A percentile compares a stretch with the other conserved stretches of the same genome.
These are phyloP conservation scores for Exophiala aquamarina DNA, from an alignment of 2,329 filamentous ascomycete species.

Conservation along the genomic window DNA sequence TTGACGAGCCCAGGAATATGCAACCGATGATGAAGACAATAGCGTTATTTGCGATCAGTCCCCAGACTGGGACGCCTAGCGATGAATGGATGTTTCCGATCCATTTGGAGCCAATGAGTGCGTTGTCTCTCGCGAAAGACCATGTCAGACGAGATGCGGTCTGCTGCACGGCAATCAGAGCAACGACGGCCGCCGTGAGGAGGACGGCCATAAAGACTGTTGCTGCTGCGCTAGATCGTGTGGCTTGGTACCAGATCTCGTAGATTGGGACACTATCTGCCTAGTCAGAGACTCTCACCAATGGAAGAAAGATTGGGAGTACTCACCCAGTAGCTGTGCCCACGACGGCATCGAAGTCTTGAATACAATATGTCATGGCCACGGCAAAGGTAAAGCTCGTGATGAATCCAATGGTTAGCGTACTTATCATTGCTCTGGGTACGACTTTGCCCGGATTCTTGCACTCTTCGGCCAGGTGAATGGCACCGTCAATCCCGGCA, in stretches of 20 bases:
- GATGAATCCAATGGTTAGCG: slow-evolving; percentile 36
- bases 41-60: slow-evolving; percentile 25
- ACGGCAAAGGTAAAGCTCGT: slow-evolving; percentile 28
- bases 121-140: slow-evolving; percentile 32
- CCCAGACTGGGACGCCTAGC: slow-evolving; percentile 29
- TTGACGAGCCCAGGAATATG: slow-evolving; percentile 30
- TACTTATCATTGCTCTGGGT: slow-evolving; percentile 35
- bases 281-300: no score
- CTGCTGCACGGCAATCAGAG: slow-evolving; percentile 30
- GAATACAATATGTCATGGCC: slow-evolving; percentile 21
- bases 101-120: slow-evolving; percentile 19
- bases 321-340: slow-evolving; percentile 5
- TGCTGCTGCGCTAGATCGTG: slow-evolving; percentile 15
- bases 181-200: slow-evolving; percentile 20
- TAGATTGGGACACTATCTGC: slow-evolving; percentile 17
- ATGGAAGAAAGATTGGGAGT: not conserved
- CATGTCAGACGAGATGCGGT: slow-evolving; percentile 33
- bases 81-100: slow-evolving; percentile 21
- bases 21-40: slow-evolving; percentile 31
- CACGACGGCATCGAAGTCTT: slow-evolving; percentile 20
- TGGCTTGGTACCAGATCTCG: slow-evolving; percentile 27
- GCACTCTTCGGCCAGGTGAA: slow-evolving; percentile 42
- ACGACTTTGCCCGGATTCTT: slow-evolving; percentile 32
- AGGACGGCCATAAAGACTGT: slow-evolving; percentile 22
- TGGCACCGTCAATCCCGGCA: slow-evolving; percentile 37